Evolutionary conservation across 306 rosid genomes (phyloP).

Genomic region (Vicia faba): DNA sequence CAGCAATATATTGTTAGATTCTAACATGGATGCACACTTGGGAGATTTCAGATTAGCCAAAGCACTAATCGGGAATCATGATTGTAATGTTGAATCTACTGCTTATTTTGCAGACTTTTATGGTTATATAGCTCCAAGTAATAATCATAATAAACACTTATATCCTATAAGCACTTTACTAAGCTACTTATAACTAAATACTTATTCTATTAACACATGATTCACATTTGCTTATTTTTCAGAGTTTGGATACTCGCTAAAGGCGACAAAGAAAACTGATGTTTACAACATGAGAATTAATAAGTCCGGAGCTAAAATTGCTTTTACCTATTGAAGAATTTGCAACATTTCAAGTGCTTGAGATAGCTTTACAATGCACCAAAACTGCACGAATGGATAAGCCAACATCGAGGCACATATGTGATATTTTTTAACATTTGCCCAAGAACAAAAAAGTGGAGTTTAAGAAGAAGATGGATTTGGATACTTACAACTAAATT

Average conservation of each 20-base stretch:
- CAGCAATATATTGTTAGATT: slow-evolving; percentile 80
- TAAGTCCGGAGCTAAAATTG: slow-evolving; percentile 62
- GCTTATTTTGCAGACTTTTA: slow-evolving; percentile 85
- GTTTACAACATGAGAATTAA: slow-evolving; percentile 91
- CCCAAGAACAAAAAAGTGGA: slow-evolving; percentile 50
- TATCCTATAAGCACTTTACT: too few species aligned
- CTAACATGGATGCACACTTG: slow-evolving; percentile 86
- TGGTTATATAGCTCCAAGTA: slow-evolving; percentile 97
- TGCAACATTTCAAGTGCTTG: slow-evolving; percentile 84
- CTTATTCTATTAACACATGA: neutral
- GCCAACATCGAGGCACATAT: slow-evolving; percentile 71
- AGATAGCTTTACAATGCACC: slow-evolving; percentile 81
- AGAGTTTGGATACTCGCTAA: slow-evolving; percentile 83
- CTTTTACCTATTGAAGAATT: slow-evolving; percentile 57
- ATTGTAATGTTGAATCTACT: slow-evolving; percentile 67
- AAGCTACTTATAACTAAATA: too few species aligned
- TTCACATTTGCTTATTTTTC: slow-evolving; percentile 23
- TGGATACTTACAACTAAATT: slow-evolving; percentile 22
- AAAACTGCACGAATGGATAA: slow-evolving; percentile 73
- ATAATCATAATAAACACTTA: neutral
- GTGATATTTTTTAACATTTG: slow-evolving; percentile 66
- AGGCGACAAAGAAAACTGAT: slow-evolving; percentile 85
- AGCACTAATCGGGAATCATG: slow-evolving; percentile 54
- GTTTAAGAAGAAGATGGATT: slow-evolving; percentile 51
- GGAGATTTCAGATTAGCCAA: slow-evolving; percentile 97